These are phyloP conservation scores for Aspergillus spinulosporus DNA, from an alignment of 2,329 filamentous ascomycete species.

Conservation along the genomic window DNA sequence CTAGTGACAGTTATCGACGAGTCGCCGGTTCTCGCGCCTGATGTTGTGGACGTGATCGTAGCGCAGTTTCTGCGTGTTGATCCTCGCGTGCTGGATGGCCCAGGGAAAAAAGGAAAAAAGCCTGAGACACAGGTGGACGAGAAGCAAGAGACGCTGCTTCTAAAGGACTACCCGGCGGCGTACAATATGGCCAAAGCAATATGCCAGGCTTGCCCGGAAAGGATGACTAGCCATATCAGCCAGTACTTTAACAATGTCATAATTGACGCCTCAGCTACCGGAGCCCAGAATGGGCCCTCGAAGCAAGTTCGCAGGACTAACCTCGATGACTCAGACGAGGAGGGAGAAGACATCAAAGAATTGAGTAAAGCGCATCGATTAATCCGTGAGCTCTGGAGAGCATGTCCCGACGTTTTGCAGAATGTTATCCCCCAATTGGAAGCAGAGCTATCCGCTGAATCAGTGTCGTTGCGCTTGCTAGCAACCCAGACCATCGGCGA, in stretches of 20 bases:
- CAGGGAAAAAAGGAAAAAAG: conserved; percentile 59
- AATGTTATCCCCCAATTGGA: conserved; percentile 95
- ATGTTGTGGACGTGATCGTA: conserved; percentile 88
- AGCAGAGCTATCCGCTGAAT: conserved; percentile 86
- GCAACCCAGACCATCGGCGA: conserved; percentile 94
- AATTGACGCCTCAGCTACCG: conserved; percentile 73
- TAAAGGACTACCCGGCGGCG: conserved; percentile 84
- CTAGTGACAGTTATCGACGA: conserved; percentile 87
- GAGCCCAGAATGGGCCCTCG: conserved; percentile 54
- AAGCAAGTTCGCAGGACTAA: conserved; percentile 48
- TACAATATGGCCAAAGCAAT: conserved; percentile 97
- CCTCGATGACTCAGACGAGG: conserved; percentile 64
- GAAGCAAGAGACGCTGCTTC: conserved; percentile 75
- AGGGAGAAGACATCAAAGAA: conserved; percentile 83
- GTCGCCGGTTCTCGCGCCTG: conserved; percentile 70
- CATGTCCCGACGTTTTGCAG: conserved; percentile 80
- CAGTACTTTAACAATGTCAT: conserved; percentile 98
- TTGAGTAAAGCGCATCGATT: conserved; percentile 85
- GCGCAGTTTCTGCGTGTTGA: conserved; percentile 92
- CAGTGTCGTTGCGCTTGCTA: conserved; percentile 78
- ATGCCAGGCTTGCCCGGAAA: conserved; percentile 84
- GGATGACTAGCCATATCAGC: conserved; percentile 91
- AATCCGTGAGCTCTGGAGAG: conserved; percentile 89
- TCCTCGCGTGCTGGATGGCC: conserved; percentile 55
- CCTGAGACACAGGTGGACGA: conserved; percentile 61